Evolutionary conservation across 768 basidiomycete species (phyloP), one percentile per base, ranked within the genome.

Genomic region (Podaxis mareebaensis): DNA sequence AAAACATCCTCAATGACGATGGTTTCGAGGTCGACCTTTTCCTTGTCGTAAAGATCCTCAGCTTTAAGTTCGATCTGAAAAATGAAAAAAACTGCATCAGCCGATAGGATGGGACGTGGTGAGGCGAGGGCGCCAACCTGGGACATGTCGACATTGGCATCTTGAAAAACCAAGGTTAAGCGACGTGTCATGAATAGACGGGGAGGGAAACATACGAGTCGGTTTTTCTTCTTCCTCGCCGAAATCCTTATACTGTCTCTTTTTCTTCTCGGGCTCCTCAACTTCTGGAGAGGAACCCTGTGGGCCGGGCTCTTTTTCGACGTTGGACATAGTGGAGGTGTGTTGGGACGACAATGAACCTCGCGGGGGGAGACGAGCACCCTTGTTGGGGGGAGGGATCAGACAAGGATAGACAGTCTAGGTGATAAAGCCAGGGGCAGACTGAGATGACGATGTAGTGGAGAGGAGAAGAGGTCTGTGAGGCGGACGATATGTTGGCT

Each of bases 11-110:
- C 94, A 71, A 99, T 91, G 65, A 93, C 91, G 67, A 99, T 90
- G 20, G 95, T 96, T 80, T 98, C 96, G 61, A 99, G 83, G 77
- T 99, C 96, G 77, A 99, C 96, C 82, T 99, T 99, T 77, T 98
- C 96, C 81, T 96, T 96, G 78, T 97, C 95, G 76, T 97, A 98
- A 46, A 95, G 80, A 74, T 96, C 94, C 73, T 95, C 93, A 2
- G 93, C 92, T 73, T 87, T 94, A 67, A 96, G 82, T 75, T 94
- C 90, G 63, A 96, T 95, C 86, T 81, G 55, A 26, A 3, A 33
- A 55, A 8, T 15, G 13, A 49, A 57, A 44, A 44, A 42, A 61
- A 57, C 28, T 3, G 11, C 53, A 51, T 39, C n/a, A 49, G 28
- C 36, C 20, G 40, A 48, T 20, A 44, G 24, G 42, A 33, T 2